Evolutionary conservation across 257 asterid species (phyloP).

Genomic region (Solanum piurae): DNA sequence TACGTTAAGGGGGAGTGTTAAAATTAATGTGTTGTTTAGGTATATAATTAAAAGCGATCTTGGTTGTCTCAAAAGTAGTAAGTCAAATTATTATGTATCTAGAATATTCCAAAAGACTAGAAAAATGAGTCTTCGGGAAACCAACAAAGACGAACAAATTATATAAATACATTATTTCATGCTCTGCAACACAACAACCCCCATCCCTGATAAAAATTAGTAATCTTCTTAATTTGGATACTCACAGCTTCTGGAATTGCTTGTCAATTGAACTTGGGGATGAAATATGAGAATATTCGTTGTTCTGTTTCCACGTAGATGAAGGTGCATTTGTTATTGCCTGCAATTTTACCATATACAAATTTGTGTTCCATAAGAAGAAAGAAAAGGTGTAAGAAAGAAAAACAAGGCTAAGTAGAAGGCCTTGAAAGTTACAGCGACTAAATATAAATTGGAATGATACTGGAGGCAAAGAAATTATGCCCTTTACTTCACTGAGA

Average conservation of each 20-base stretch:
- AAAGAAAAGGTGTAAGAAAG: slow-evolving; percentile 17
- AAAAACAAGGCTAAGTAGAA: slow-evolving; percentile 6
- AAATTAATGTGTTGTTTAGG: not conserved
- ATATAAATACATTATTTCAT: not conserved
- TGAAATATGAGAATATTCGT: slow-evolving; percentile 30
- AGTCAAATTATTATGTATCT: not conserved
- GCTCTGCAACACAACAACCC: not conserved
- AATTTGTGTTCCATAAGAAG: not conserved
- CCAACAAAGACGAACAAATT: not conserved
- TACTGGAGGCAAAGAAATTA: not conserved
- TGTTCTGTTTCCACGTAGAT: slow-evolving; percentile 41
- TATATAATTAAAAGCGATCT: not conserved
- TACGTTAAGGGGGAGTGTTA: not conserved
- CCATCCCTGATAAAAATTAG: not conserved
- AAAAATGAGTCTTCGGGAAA: not conserved
- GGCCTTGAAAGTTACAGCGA: not conserved
- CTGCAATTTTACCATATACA: not conserved
- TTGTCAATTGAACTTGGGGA: slow-evolving; percentile 41
- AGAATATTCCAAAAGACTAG: not conserved
- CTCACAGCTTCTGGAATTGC: slow-evolving; percentile 75
- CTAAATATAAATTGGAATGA: not conserved
- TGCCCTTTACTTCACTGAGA: not conserved
- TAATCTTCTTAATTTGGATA: not conserved
- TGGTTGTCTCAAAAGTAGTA: not conserved
- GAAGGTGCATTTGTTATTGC: slow-evolving; percentile 19